Evolutionary conservation across 768 basidiomycete genomes (phyloP), one percentile per base, ranked within the genome.

Genomic region (Leccinum fibrillosum): DNA sequence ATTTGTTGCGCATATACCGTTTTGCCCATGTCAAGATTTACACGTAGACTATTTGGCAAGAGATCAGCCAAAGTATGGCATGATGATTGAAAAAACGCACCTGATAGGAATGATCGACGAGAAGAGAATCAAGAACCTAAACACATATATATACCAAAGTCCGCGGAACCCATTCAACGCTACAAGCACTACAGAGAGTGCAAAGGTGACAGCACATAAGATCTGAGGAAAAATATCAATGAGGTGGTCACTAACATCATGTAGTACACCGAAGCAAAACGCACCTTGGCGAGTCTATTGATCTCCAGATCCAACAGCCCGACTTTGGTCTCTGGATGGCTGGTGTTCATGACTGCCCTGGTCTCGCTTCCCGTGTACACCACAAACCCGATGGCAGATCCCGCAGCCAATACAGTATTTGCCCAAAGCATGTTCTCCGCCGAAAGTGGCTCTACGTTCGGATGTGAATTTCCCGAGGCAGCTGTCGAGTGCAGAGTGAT

Each of bases 11-110:
- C 94, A 66, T 99, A 99, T 45, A 98, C 90, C 1, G 95, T 98
- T 76, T 99, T 99, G 56, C 97, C 97, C 95, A 99, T 98, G 72
- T 99, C 97, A 54, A 99, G 82, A 66, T 99, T 99, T 54, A 99
- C 96, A n/a, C 97, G 90, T 55, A 99, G 78, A 80, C 95, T 98
- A 6, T 53, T 13, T 15, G 15, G 0, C 32, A 54, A 19, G 37
- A 48, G 1, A 32, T 58, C 17, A 62, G 56, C 25, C 12, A n/a
- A 23, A 25, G 21, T 54, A 28, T 3, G 25, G 26, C 32, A 28
- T 17, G 13, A 30, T 23, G 17, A 15, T 13, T 9, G 45, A n/a
- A 45, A 45, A 30, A 53, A 71, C 87, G 55, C 52, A 92, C 96
- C 94, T 96, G 76, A 99, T 99, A 25, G 97, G 96, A 68, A 99